Base-by-base conservation (phyloP, 1,139 yeast species). In the Debaryomycetaceae sp. region DNA sequence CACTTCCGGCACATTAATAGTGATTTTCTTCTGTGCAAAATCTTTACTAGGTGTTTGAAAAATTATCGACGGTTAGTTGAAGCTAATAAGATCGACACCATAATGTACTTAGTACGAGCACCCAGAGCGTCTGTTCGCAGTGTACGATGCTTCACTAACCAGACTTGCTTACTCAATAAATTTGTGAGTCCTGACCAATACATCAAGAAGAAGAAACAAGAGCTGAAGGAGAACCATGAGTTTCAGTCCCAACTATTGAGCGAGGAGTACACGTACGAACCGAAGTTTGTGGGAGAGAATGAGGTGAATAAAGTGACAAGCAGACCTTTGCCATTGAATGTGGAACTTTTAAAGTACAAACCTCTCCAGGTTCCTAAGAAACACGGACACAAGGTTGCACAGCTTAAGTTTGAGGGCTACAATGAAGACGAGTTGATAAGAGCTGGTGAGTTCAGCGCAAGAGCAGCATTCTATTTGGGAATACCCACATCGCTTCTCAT, bases 391-490 rank as follows among this genome's bases (percentile, higher is more conserved):
- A 67, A 81, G 50, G 85, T 82, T 24, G 90, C 90, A 13, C 85
- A 81, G 51, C 63, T 93, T 42, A 81, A 80, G 44, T 73, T 93
- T 54, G 79, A 87, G 52, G 83, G 96, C 4, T 91, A 80, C 61
- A 84, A 83, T 52, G 77, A 81, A 43, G 81, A 80, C 47, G 84
- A 83, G 54, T 65, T 91, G 51, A 87, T 84, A 44, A 80, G 91
- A 53, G 86, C 85, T 49, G 76, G 87, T 24, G 96, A 93, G 65
- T 93, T 93, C 65, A 88, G 95, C 5, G 72, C 86, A 49, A 80
- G 99, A 66, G 90, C 91, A 0, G 98, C 97, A 0, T 93, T 80
- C 62, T 95, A 87, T 65, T 69, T 93, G 56, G 93, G 95, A 8
- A 83, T 93, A 53, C 97, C 98, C 14, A 89, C 89, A 14, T 62